Conservation (phyloP, 345 rosid species). For the Hypericum androsaemum region DNA sequence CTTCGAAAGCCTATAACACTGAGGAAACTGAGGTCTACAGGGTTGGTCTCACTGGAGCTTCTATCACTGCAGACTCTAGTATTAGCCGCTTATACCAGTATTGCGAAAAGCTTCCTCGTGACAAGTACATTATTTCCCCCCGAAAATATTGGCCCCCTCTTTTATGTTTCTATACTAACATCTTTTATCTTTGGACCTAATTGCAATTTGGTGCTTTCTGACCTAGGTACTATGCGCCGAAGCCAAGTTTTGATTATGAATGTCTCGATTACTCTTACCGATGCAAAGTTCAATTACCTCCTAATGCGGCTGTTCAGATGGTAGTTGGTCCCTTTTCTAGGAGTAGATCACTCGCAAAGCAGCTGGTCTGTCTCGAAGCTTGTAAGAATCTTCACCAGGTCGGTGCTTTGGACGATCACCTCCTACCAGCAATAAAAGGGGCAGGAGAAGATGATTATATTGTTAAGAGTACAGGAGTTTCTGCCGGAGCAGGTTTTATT, state of each 20-base stretch:
- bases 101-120: conserved; percentile 49
- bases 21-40: conserved; percentile 26
- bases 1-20: conserved; percentile 19
- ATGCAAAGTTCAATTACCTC: conserved; percentile 44
- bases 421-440: conserved; percentile 29
- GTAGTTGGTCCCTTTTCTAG: conserved; percentile 42
- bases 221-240: conserved; percentile 38
- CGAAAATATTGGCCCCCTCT: background rate
- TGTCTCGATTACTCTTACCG: conserved; percentile 23
- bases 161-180: background rate
- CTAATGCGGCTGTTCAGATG: conserved; percentile 40
- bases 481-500: conserved; percentile 49
- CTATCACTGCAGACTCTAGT: conserved; percentile 47
- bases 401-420: conserved; percentile 50
- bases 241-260: conserved; percentile 36
- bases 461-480: conserved; percentile 30
- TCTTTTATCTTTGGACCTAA: background rate
- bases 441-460: conserved; percentile 18
- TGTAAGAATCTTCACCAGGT: conserved; percentile 53
- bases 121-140: conserved; percentile 30
- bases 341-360: conserved; percentile 45
- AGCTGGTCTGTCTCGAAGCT: conserved; percentile 65
- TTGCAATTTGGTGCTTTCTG: conserved; percentile 6
- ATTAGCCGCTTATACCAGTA: conserved; percentile 36
- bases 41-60: conserved; percentile 44